Evolutionary conservation across 169 alveolate species (phyloP), one percentile per base, ranked within the genome.

Genomic region (Cyclospora cayetanensis): DNA sequence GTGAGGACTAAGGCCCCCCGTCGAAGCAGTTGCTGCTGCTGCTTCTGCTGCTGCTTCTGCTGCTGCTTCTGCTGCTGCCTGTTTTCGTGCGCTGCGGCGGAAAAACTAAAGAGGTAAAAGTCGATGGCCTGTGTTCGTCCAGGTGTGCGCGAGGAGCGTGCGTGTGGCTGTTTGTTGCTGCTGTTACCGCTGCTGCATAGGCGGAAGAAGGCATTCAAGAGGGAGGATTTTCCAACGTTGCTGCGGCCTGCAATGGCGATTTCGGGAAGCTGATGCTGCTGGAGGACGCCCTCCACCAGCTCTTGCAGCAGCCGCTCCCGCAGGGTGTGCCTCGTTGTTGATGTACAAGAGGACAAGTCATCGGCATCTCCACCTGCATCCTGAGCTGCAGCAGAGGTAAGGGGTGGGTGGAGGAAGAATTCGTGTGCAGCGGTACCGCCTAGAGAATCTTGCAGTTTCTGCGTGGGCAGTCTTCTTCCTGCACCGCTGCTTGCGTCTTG

Each of bases 171-270:
- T 29, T 41, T 72, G 84, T 55, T 35, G 87, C 66, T 42, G 87
- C 39, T 41, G 65, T 43, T 77, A 41, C 9, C 43, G 87, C 80
- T 31, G 42, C 68, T 15, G 55, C 29, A 35, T n/a, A n/a, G n/a
- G 15, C 25, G 7, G 41, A 22, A 29, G 76, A 63, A 42, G 31
- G 91, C 83, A 37, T 91, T 91, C 29, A 91, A 2, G 42, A 91
- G 84, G 39, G 91, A 79, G 29, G 94, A 91, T 37, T 91, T 91
- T 9, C 94, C 94, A 20, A 79, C 94, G 55, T 91, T 91, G 82
- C 91, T 79, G 34, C 94, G 84, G 27, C 94, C 94, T 34, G 84
- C 37, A 25, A 91, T 25, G 22, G 91, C 94, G 7, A 91, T 53
- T 25, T 91, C 94, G 27, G 94, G 94, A 12, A 83, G 82, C 46